Evolutionary conservation across 2,329 filamentous ascomycete genomes (phyloP).

Genomic region (Fusarium protoensiforme): DNA sequence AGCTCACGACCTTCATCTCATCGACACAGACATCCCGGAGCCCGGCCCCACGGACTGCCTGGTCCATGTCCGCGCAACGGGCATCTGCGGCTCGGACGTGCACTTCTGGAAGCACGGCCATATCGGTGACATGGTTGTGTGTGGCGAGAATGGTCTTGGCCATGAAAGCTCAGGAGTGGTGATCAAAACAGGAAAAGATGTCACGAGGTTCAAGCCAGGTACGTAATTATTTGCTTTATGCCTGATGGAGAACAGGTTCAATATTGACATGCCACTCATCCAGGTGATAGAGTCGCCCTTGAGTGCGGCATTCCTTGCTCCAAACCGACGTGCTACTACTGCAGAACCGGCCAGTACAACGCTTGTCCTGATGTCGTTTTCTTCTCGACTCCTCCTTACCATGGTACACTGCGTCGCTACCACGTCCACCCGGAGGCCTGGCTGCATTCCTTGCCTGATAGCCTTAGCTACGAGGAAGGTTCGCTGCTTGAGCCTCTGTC

Average conservation of each 20-base stretch:
- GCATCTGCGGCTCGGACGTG: slow-evolving; percentile 68
- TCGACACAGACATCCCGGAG: not conserved
- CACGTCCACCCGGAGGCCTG: slow-evolving; percentile 52
- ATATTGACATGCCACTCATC: not conserved
- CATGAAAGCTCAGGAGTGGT: slow-evolving; percentile 25
- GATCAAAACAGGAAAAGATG: slow-evolving; percentile 9
- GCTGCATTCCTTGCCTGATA: slow-evolving; percentile 50
- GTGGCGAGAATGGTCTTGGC: slow-evolving; percentile 29
- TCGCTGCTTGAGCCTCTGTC: slow-evolving; percentile 58
- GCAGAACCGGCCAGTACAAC: slow-evolving; percentile 53
- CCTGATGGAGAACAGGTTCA: not conserved
- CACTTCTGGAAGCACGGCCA: slow-evolving; percentile 54
- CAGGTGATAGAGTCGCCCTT: slow-evolving; percentile 28
- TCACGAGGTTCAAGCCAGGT: slow-evolving; percentile 11
- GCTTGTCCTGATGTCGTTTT: slow-evolving; percentile 53
- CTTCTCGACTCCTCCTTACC: slow-evolving; percentile 51
- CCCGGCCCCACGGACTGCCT: slow-evolving; percentile 36
- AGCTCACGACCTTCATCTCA: not conserved
- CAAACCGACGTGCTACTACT: slow-evolving; percentile 45
- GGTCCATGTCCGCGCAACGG: slow-evolving; percentile 73
- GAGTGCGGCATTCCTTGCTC: slow-evolving; percentile 51
- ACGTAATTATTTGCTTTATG: not conserved
- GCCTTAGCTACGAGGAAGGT: slow-evolving; percentile 40
- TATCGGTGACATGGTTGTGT: slow-evolving; percentile 44
- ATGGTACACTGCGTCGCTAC: slow-evolving; percentile 52